phyloP scores from a whole-genome alignment of 2,329 filamentous ascomycete genomes.

The Niveomyces coronatus region DNA sequence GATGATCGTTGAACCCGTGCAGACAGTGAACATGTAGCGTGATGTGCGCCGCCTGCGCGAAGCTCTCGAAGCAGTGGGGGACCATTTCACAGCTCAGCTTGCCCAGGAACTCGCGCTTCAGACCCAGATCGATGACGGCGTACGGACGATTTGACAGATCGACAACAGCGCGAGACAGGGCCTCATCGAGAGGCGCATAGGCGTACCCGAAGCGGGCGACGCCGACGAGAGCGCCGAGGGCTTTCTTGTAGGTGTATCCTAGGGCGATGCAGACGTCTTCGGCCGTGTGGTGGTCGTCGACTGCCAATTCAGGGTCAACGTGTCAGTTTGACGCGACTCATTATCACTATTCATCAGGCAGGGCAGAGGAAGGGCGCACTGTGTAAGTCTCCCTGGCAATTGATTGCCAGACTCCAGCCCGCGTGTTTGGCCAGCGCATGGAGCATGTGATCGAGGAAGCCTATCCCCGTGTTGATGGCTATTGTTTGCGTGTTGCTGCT shows the following conservation, averaged over 20 bases:
- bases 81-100: constrained; percentile 95
- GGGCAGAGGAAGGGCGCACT: constrained; percentile 47
- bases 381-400: constrained; percentile 81
- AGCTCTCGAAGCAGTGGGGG: constrained; percentile 88
- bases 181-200: constrained; percentile 91
- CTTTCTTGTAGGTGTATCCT: constrained; percentile 71
- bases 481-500: constrained; percentile 77
- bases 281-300: constrained; percentile 97
- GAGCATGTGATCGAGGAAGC: constrained; percentile 97
- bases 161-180: constrained; percentile 84
- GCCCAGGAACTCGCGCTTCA: constrained; percentile 86
- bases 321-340: too few relatives aligned
- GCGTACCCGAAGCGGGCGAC: constrained; percentile 85
- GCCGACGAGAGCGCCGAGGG: constrained; percentile 67
- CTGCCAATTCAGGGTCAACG: too few relatives aligned
- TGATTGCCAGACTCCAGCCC: constrained; percentile 80
- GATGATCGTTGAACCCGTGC: constrained; percentile 88
- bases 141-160: constrained; percentile 91
- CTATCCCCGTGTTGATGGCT: constrained; percentile 83
- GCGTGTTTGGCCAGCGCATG: constrained; percentile 94
- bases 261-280: constrained; percentile 93
- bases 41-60: constrained; percentile 78
- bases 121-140: constrained; percentile 70
- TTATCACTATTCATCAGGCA: too few relatives aligned
- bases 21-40: constrained; percentile 95